A percentile compares a stretch with the other conserved stretches of the same genome.
These are phyloP conservation scores for Craterostigma plantagineum DNA, from an alignment of 257 asterid species.

Conservation along the genomic window DNA sequence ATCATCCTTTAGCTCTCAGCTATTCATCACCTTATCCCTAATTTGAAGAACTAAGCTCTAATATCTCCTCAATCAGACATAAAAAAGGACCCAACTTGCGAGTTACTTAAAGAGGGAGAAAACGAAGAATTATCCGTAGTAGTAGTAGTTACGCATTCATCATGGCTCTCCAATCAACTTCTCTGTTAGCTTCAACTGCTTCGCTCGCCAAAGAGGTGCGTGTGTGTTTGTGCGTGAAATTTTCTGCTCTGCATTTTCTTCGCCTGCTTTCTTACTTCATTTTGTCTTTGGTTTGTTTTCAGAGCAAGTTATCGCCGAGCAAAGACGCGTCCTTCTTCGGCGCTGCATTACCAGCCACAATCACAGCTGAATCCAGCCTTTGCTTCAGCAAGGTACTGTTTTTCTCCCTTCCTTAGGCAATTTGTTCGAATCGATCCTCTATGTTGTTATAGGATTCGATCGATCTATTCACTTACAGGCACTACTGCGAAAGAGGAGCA, in stretches of 20 bases:
- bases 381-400: not conserved
- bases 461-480: conserved; percentile 12
- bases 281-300: too few species aligned
- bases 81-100: too few species aligned
- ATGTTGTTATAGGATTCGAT: not conserved
- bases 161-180: conserved; percentile 78
- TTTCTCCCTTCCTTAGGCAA: too few species aligned
- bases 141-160: not conserved
- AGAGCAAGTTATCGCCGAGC: not conserved
- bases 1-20: too few species aligned
- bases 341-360: not conserved
- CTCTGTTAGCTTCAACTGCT: conserved; percentile 42
- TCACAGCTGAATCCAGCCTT: not conserved
- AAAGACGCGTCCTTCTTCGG: conserved; percentile 3
- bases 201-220: conserved; percentile 61
- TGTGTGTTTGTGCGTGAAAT: too few species aligned
- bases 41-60: too few species aligned
- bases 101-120: too few species aligned
- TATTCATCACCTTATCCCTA: too few species aligned
- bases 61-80: too few species aligned
- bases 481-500: conserved; percentile 16
- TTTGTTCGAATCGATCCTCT: not conserved
- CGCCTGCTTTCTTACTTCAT: too few species aligned
- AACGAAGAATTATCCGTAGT: too few species aligned
- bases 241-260: too few species aligned